phyloP scores from a whole-genome alignment of 2,329 filamentous ascomycete species.

The Phialophora macrospora region DNA sequence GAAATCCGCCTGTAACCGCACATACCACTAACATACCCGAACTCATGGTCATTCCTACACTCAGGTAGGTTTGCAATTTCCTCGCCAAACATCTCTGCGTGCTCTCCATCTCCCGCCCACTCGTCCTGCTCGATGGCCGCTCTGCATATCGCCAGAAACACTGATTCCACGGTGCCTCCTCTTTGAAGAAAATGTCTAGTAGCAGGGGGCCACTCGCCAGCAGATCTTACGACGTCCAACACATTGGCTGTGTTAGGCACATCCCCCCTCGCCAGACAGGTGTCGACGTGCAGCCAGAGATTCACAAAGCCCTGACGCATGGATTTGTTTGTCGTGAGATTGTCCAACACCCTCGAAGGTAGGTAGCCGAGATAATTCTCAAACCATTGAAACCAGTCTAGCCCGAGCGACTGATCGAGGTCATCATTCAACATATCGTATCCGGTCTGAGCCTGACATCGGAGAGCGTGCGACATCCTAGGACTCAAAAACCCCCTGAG shows the following conservation, averaged over 20 bases:
- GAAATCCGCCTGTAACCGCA: conserved; percentile 34
- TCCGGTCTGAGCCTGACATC: conserved; percentile 39
- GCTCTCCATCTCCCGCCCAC: conserved; percentile 41
- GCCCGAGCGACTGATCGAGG: conserved; percentile 33
- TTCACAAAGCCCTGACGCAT: conserved; percentile 45
- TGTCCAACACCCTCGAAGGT: conserved; percentile 37
- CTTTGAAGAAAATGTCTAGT: conserved; percentile 43
- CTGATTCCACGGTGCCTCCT: conserved; percentile 43
- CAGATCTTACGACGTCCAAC: conserved; percentile 32
- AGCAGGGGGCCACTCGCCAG: conserved; percentile 41
- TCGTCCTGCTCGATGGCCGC: conserved; percentile 40
- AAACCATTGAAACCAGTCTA: conserved; percentile 34
- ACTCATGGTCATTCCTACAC: conserved; percentile 48
- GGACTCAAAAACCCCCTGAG: conserved; percentile 48
- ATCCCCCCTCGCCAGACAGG: conserved; percentile 36
- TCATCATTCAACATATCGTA: conserved; percentile 37
- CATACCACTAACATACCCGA: conserved; percentile 42
- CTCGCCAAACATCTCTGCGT: conserved; percentile 32
- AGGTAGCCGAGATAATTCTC: conserved; percentile 37
- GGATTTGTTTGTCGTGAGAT: conserved; percentile 46
- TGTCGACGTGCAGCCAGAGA: conserved; percentile 43
- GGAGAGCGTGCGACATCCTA: conserved; percentile 45
- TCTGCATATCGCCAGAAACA: conserved; percentile 34
- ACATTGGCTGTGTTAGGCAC: conserved; percentile 41
- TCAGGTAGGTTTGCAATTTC: conserved; percentile 39